Conservation (phyloP, 495 filamentous ascomycete species). For the Aspergillus ostianus region DNA sequence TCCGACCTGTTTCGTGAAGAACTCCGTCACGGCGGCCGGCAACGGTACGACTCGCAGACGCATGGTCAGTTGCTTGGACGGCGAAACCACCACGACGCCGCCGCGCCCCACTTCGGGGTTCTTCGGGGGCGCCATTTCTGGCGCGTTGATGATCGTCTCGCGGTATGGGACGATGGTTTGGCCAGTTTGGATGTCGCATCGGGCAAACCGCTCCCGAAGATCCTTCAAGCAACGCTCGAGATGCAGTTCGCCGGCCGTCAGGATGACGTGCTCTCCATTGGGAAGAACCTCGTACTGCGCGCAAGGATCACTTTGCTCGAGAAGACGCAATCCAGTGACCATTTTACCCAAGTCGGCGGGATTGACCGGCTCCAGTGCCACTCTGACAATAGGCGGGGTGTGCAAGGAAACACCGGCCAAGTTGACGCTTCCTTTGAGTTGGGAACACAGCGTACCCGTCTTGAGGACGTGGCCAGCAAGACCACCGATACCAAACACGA, state of each 20-base stretch:
- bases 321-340: conserved; percentile 80
- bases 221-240: conserved; percentile 93
- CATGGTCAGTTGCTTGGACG: conserved; percentile 81
- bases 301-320: conserved; percentile 94
- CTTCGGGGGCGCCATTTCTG: conserved; percentile 87
- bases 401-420: conserved; percentile 80
- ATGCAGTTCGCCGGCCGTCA: conserved; percentile 93
- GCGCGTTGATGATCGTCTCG: conserved; percentile 80
- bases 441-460: conserved; percentile 89
- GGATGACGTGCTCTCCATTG: conserved; percentile 91
- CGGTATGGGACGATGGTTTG: conserved; percentile 94
- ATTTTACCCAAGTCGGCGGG: conserved; percentile 89
- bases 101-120: conserved; percentile 89
- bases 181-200: conserved; percentile 91
- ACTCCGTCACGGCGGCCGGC: conserved; percentile 76
- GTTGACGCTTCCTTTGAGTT: conserved; percentile 86
- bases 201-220: conserved; percentile 87
- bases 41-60: conserved; percentile 78
- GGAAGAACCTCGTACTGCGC: conserved; percentile 92
- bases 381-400: conserved; percentile 86
- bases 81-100: conserved; percentile 67
- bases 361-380: conserved; percentile 86
- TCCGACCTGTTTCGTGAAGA: conserved; percentile 72
- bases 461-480: conserved; percentile 91
- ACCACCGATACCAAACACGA: conserved; percentile 93